Evolutionary conservation across 2,329 filamentous ascomycete species (phyloP).

Genomic region (Plectosphaerella plurivora): DNA sequence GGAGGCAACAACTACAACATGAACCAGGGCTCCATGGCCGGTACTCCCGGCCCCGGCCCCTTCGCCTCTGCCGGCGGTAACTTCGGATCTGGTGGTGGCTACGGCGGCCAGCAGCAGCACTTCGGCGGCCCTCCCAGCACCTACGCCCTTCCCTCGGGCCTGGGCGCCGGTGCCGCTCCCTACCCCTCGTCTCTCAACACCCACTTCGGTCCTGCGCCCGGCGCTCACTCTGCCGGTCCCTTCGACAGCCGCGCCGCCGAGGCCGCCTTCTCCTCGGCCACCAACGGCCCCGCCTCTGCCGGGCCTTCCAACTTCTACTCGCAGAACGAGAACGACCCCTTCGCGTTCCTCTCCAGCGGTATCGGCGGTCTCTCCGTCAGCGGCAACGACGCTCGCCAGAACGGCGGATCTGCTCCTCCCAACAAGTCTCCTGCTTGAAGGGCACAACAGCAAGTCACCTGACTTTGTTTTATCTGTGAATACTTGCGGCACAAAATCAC

Average conservation of each 20-base stretch:
- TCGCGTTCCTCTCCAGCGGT: slow-evolving; percentile 72
- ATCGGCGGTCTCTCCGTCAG: slow-evolving; percentile 71
- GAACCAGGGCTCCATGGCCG: slow-evolving; percentile 82
- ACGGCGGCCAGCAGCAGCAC: slow-evolving; percentile 56
- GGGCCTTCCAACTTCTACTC: slow-evolving; percentile 68
- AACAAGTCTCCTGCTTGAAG: slow-evolving; percentile 57
- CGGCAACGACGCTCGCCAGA: slow-evolving; percentile 59
- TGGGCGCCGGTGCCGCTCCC: slow-evolving; percentile 66
- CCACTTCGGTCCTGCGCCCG: slow-evolving; percentile 71
- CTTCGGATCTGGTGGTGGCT: slow-evolving; percentile 56
- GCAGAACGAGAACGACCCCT: slow-evolving; percentile 67
- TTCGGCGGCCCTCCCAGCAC: slow-evolving; percentile 85
- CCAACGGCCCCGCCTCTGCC: slow-evolving; percentile 73
- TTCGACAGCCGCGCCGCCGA: slow-evolving; percentile 94
- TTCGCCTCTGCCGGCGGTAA: slow-evolving; percentile 62
- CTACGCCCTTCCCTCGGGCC: slow-evolving; percentile 81
- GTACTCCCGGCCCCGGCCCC: slow-evolving; percentile 72
- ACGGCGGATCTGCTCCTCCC: slow-evolving; percentile 50
- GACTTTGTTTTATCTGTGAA: slow-evolving; percentile 18
- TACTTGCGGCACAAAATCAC: slow-evolving; percentile 20
- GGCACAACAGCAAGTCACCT: slow-evolving; percentile 7
- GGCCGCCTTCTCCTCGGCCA: slow-evolving; percentile 86
- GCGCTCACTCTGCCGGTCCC: slow-evolving; percentile 76
- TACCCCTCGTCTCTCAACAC: slow-evolving; percentile 80
- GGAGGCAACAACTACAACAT: slow-evolving; percentile 77